phyloP scores from a whole-genome alignment of 495 filamentous ascomycete species.

The Pseudevernia furfuracea region DNA sequence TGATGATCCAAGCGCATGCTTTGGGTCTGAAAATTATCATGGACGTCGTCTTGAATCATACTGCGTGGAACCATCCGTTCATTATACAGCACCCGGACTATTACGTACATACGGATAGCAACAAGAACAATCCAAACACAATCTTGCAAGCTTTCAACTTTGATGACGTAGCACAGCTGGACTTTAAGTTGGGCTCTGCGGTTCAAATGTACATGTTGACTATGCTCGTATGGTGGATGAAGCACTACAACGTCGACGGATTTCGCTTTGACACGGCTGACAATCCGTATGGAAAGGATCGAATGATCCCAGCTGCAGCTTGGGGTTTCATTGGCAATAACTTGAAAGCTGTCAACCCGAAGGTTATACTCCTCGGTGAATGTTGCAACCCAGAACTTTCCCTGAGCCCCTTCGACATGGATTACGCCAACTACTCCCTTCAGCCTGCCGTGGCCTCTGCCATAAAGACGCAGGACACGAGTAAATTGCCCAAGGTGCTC shows the following conservation, averaged over 20 bases:
- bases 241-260: constrained; percentile 2
- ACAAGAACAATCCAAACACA: not conserved
- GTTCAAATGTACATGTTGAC: constrained; percentile 5
- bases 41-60: constrained; percentile 13
- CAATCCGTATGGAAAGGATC: constrained; percentile 7
- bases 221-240: constrained; percentile 10
- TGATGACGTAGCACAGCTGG: constrained; percentile 7
- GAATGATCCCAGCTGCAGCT: constrained; percentile 6
- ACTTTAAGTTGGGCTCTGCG: constrained; percentile 2
- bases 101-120: not conserved
- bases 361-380: constrained; percentile 7
- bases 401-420: constrained; percentile 3
- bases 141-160: constrained; percentile 7
- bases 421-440: constrained; percentile 11
- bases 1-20: constrained; percentile 5
- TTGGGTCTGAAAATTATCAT: constrained; percentile 5
- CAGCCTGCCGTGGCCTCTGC: constrained; percentile 8
- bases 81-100: not conserved
- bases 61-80: constrained; percentile 7
- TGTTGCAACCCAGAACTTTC: constrained; percentile 8
- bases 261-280: constrained; percentile 12
- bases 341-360: constrained; percentile 5
- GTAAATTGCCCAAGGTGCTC: not conserved
- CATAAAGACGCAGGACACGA: constrained; percentile 3
- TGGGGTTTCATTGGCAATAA: constrained; percentile 4